Evolutionary conservation across 2,329 filamentous ascomycete species (phyloP).

Genomic region (Thielaviopsis euricoi): DNA sequence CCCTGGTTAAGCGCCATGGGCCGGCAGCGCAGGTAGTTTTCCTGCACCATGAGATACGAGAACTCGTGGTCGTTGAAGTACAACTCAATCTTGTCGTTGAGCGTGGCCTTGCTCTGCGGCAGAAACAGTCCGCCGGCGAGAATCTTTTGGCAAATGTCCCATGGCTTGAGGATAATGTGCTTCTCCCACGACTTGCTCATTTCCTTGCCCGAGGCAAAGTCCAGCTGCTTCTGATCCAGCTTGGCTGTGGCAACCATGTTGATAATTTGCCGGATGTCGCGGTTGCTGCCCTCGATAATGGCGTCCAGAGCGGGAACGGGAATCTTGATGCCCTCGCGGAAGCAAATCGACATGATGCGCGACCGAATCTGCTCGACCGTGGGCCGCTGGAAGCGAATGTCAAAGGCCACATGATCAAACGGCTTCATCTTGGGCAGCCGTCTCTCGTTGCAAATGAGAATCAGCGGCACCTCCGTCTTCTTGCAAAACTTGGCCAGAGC

Average conservation of each 20-base stretch:
- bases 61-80: slow-evolving; percentile 99
- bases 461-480: slow-evolving; percentile 87
- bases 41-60: slow-evolving; percentile 92
- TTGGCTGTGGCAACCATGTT: slow-evolving; percentile 97
- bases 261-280: slow-evolving; percentile 93
- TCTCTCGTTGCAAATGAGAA: slow-evolving; percentile 95
- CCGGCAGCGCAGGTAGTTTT: slow-evolving; percentile 82
- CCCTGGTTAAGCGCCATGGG: slow-evolving; percentile 46
- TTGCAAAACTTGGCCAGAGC: slow-evolving; percentile 88
- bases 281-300: slow-evolving; percentile 85
- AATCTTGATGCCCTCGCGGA: slow-evolving; percentile 76
- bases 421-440: slow-evolving; percentile 94
- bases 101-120: slow-evolving; percentile 61
- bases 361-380: slow-evolving; percentile 83
- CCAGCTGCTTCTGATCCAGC: slow-evolving; percentile 64
- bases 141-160: slow-evolving; percentile 94
- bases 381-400: slow-evolving; percentile 75
- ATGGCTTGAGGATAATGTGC: slow-evolving; percentile 87
- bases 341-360: slow-evolving; percentile 88
- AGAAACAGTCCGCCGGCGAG: slow-evolving; percentile 76
- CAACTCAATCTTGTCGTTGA: slow-evolving; percentile 96
- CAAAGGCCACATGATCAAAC: slow-evolving; percentile 73
- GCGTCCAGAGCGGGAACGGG: slow-evolving; percentile 73
- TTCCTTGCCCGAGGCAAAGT: slow-evolving; percentile 70
- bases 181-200: slow-evolving; percentile 99